Evolutionary conservation across 192 early-diverging fungal species (phyloP).

Genomic region (Backusella australiensis): DNA sequence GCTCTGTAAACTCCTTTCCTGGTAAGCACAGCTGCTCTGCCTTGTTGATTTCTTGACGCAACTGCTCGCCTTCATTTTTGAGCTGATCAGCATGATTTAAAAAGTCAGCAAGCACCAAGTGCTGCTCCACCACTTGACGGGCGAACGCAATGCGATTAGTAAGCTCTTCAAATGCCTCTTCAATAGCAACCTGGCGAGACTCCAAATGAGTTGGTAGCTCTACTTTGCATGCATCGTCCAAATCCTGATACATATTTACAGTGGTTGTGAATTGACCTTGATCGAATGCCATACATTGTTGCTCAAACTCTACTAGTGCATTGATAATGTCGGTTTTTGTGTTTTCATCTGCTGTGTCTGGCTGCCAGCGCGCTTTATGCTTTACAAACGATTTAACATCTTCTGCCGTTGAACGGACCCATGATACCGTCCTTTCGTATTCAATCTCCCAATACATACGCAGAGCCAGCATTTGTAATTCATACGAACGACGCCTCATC

Average conservation of each 20-base stretch:
- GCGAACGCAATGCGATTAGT: slow-evolving; percentile 33
- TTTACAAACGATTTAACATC: slow-evolving; percentile 26
- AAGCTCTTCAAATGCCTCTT: slow-evolving; percentile 36
- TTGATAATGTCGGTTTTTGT: slow-evolving; percentile 17
- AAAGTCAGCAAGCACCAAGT: slow-evolving; percentile 36
- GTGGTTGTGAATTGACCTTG: slow-evolving; percentile 32
- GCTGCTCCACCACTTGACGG: slow-evolving; percentile 36
- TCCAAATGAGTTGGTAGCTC: slow-evolving; percentile 37
- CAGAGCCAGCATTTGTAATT: slow-evolving; percentile 31
- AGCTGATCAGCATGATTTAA: slow-evolving; percentile 22
- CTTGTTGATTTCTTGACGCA: slow-evolving; percentile 22
- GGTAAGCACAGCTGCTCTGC: slow-evolving; percentile 8
- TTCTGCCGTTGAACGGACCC: slow-evolving; percentile 17
- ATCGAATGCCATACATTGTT: slow-evolving; percentile 27
- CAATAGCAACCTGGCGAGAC: slow-evolving; percentile 33
- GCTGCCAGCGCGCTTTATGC: slow-evolving; percentile 23
- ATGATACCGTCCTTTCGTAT: slow-evolving; percentile 23
- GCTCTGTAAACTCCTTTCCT: slow-evolving; percentile 19
- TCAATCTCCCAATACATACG: slow-evolving; percentile 40
- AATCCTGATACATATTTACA: slow-evolving; percentile 37
- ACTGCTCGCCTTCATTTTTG: slow-evolving; percentile 19
- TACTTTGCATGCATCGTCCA: slow-evolving; percentile 32
- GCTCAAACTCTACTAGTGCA: slow-evolving; percentile 19
- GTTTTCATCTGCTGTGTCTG: background rate
- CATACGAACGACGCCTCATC: slow-evolving; percentile 30